Evolutionary conservation across 257 asterid genomes (phyloP).

Genomic region (Solanum pennellii): DNA sequence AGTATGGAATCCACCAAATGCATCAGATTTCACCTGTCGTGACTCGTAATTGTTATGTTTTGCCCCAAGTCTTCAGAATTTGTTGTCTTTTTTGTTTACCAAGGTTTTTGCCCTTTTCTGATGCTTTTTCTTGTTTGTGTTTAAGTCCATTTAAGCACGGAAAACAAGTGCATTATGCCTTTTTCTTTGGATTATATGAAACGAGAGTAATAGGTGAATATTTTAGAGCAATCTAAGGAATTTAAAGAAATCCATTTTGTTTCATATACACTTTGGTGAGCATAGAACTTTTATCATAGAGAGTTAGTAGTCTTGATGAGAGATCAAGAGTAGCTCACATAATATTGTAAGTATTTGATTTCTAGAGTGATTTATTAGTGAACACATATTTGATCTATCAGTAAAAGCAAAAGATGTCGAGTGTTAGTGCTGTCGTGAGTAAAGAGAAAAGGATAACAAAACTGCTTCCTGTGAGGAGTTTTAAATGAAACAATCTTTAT

Average conservation of each 20-base stretch:
- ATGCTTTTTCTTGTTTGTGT: background rate
- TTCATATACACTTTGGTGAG: background rate
- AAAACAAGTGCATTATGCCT: background rate
- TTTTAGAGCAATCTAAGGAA: background rate
- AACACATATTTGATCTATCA: background rate
- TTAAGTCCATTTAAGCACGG: background rate
- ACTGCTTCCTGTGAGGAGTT: background rate
- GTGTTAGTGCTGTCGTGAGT: background rate
- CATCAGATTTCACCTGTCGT: background rate
- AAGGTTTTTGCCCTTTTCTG: background rate
- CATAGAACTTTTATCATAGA: background rate
- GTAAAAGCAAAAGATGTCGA: background rate
- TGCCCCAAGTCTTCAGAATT: background rate
- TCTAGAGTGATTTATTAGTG: background rate
- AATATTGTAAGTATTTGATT: background rate
- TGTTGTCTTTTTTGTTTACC: background rate
- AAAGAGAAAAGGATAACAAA: background rate
- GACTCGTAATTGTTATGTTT: background rate
- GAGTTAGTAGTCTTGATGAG: background rate
- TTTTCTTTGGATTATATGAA: background rate
- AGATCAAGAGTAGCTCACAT: background rate
- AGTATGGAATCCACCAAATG: background rate
- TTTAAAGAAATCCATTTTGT: background rate
- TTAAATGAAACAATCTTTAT: conserved; percentile 7
- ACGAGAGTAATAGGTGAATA: background rate